These are phyloP conservation scores for Vinca minor DNA, from an alignment of 257 asterid genomes.

Conservation along the genomic window DNA sequence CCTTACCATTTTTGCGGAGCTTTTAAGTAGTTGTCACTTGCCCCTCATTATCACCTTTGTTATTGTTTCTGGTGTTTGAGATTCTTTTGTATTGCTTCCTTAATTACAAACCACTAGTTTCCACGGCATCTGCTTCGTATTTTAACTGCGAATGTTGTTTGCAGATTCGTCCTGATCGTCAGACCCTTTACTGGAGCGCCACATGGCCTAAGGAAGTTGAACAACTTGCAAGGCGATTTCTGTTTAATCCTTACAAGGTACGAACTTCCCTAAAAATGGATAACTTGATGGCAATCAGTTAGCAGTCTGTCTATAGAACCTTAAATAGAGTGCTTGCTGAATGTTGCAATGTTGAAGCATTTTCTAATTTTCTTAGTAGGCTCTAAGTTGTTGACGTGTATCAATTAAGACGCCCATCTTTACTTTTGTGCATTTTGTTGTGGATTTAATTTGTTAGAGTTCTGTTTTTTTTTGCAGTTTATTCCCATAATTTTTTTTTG, in stretches of 20 bases:
- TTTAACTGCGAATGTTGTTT: constrained; percentile 1
- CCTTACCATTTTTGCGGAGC: background rate
- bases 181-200: constrained; percentile 98
- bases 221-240: constrained; percentile 74
- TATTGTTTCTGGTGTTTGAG: background rate
- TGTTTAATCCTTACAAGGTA: constrained; percentile 76
- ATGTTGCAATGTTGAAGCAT: too few relatives aligned
- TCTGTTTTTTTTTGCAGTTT: background rate
- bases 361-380: background rate
- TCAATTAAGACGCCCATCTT: background rate
- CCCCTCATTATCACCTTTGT: background rate
- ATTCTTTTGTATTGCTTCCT: background rate
- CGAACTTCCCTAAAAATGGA: constrained; percentile 14
- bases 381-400: background rate
- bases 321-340: background rate
- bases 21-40: background rate
- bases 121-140: background rate
- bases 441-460: too few relatives aligned
- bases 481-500: too few relatives aligned
- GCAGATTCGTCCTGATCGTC: constrained; percentile 99
- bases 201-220: constrained; percentile 99
- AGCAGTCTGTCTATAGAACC: background rate
- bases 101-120: background rate
- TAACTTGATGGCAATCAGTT: background rate
- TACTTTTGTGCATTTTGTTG: background rate